A percentile compares a stretch with the other conserved stretches of the same genome.
Evolutionary conservation across 176 grass and related monocot species (phyloP).

Genomic region (Echinochloa phyllopogon): DNA sequence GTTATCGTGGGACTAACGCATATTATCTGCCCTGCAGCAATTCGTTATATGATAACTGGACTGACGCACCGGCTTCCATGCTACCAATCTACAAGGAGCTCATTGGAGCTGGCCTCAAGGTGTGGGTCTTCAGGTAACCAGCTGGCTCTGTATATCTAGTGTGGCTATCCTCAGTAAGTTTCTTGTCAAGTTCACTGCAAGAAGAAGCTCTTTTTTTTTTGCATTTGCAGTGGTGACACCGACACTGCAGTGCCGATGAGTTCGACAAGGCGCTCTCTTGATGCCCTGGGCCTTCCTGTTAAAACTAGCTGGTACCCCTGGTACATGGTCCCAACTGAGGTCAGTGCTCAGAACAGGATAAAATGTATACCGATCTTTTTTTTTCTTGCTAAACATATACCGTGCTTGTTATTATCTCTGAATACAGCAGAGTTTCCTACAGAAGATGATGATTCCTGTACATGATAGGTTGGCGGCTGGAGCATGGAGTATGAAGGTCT

Average conservation of each 20-base stretch:
- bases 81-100: constrained; percentile 53
- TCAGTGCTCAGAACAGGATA: neutral
- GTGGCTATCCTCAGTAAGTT: neutral
- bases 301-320: constrained; percentile 6
- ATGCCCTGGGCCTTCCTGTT: neutral
- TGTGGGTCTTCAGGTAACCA: constrained; percentile 58
- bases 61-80: constrained; percentile 56
- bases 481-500: constrained; percentile 11
- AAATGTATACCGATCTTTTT: too few relatives aligned
- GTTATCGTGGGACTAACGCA: too few relatives aligned
- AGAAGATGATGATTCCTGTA: too few relatives aligned
- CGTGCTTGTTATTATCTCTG: too few relatives aligned
- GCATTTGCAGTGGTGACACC: neutral
- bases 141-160: neutral
- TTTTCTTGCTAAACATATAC: too few relatives aligned
- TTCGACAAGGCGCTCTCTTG: neutral
- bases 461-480: constrained; percentile 16
- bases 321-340: neutral
- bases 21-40: neutral
- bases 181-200: neutral
- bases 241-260: neutral
- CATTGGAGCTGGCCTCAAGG: constrained; percentile 50
- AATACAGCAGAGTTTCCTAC: neutral
- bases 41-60: constrained; percentile 32
- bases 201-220: neutral